A percentile compares a stretch with the other conserved stretches of the same genome.
Evolutionary conservation across 176 grass and related monocot species (phyloP).

Genomic region (Raddia guianensis): DNA sequence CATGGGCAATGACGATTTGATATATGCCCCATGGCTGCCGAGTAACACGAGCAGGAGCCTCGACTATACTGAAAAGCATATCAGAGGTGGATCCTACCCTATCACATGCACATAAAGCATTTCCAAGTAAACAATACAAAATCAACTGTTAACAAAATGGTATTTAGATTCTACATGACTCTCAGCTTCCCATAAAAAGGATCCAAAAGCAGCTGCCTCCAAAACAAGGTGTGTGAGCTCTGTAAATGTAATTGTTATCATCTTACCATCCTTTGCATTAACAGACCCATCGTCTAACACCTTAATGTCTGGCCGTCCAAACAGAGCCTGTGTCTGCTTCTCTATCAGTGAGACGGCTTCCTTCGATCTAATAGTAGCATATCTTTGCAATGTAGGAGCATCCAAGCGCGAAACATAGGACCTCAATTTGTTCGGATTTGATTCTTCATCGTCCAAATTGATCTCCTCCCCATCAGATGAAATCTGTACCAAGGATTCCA

Average conservation of each 20-base stretch:
- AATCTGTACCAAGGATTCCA: constrained; percentile 87
- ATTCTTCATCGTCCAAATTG: constrained; percentile 48
- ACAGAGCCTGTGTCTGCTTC: constrained; percentile 93
- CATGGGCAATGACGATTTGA: not conserved
- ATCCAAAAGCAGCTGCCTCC: constrained; percentile 82
- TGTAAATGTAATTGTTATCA: constrained; percentile 69
- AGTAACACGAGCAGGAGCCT: constrained; percentile 7
- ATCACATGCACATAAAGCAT: constrained; percentile 33
- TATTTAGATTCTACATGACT: constrained; percentile 89
- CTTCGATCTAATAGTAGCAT: constrained; percentile 91
- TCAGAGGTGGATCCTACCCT: constrained; percentile 34
- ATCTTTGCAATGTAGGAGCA: constrained; percentile 74
- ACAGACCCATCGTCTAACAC: constrained; percentile 75
- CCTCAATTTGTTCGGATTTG: constrained; percentile 67
- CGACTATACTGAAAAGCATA: constrained; percentile 13
- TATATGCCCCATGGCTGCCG: constrained; percentile 19
- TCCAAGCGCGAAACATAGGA: constrained; percentile 85
- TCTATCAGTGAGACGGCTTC: constrained; percentile 85
- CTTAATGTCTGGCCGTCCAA: constrained; percentile 90
- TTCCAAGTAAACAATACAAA: constrained; percentile 25
- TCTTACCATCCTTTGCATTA: constrained; percentile 70
- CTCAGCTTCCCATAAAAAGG: constrained; percentile 96
- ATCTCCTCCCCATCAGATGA: constrained; percentile 60
- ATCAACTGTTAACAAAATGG: constrained; percentile 84
- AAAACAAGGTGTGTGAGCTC: constrained; percentile 82